Evolutionary conservation across 1,284 basidiomycete genomes (phyloP), one percentile per base, ranked within the genome.

Genomic region (Coniferiporia weirii): DNA sequence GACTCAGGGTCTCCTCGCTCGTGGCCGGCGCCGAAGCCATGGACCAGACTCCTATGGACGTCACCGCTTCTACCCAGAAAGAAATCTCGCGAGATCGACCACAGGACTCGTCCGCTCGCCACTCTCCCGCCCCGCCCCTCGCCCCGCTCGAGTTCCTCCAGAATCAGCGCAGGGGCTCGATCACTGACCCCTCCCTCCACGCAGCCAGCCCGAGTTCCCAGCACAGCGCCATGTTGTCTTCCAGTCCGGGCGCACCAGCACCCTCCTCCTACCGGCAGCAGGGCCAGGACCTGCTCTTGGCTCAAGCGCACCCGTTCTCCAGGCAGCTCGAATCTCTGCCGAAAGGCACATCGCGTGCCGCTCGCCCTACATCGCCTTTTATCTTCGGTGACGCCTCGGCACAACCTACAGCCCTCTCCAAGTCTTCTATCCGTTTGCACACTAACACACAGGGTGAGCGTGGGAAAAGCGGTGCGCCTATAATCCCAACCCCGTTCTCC

Each of bases 111-210:
- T 59, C 67, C 57, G 66, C 71, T 64, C 72, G 72, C 66, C 71
- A 73, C 63, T 71, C 71, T 46, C 70, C 74, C 51, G 71, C 76
- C 63, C 75, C 75, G 15, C 79, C 80, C 49, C 80, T 91, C 36
- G 84, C 85, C 8, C 87, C 88, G 13, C 82, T 91, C 65, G 84
- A 89, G 69, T 85, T 79, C 68, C 79, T 90, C 32, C 87, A 90
- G 71, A 87, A 81, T 61, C 89, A 90, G 67, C 82, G 89, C 27
- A 76, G 88, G 61, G 87, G 87, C 59, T 91, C 89, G 1, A 85
- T 90, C 67, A 89, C 89, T 17, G 89, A 91, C 74, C 89, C 88
- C 2, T 84, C 84, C 50, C 77, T 90, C 55, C 87, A 89, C 72
- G 82, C 83, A 57, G 76, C 81, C 15, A 67, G 74, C 27, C 69